Evolutionary conservation across 1,284 basidiomycete species (phyloP), one percentile per base, ranked within the genome.

Genomic region (Ustilago shanxiensis): DNA sequence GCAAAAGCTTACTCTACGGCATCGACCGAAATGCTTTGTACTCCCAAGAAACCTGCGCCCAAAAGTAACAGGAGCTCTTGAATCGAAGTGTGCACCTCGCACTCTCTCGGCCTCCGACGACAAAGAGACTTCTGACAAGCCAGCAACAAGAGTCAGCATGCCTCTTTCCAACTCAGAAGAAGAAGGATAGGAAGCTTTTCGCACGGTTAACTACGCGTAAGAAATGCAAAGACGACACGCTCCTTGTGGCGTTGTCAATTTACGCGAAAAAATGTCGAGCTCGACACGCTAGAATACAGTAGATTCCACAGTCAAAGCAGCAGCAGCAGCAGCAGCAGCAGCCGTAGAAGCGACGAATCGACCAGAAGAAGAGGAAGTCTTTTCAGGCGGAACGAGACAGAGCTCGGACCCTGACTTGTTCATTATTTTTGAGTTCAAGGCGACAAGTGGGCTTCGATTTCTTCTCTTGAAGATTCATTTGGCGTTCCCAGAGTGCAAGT

Each of bases 201-300:
- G 70, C 61, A 62, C 70, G 70, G 53, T 49, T 72, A 65, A 72
- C 31, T 33, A 33, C 70, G 70, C 70, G 70, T 72, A 56, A 51
- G 11, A 20, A 47, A 47, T 37, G 50, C n/a, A 28, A 49, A 14
- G 11, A 26, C 31, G 41, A 54, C 61, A 70, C 62, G 52, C 54
- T 41, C 9, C 29, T 13, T 50, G 35, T 64, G 61, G 67, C 60
- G 60, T 71, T 71, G 70, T 67, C 60, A 35, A 67, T 72, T 72
- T 72, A 66, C 70, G 70, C 70, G 70, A 66, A 62, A 62, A 62
- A n/a, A 37, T 5, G 29, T 62, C 60, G 44, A 60, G 37, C 28
- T 20, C 35, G 54, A 26, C 24, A 56, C 22, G 35, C 7, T 33
- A 11, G 31, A 33, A 11, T 33, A 33, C 31, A 6, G 31, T 44